Conservation (phyloP, 2,329 filamentous ascomycete species). For the Plectosphaerella plurivora region DNA sequence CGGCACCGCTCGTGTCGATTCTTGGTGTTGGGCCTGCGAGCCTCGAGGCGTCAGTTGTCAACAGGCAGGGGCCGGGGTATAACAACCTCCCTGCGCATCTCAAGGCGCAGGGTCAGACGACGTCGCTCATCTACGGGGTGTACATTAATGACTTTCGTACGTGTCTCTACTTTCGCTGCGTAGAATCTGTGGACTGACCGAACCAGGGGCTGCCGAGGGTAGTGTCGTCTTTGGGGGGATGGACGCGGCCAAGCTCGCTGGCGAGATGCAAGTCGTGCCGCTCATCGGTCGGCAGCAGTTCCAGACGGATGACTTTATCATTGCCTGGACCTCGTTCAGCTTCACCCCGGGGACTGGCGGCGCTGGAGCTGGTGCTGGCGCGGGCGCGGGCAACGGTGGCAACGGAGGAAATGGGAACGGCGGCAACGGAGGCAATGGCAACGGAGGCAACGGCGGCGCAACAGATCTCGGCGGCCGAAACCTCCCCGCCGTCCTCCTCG, state of each 20-base stretch:
- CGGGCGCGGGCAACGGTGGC: too few species aligned
- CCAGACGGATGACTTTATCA: background rate
- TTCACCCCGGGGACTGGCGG: background rate
- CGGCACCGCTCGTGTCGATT: constrained; percentile 1
- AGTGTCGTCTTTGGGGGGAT: constrained; percentile 6
- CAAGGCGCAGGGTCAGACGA: constrained; percentile 1
- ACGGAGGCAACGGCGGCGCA: background rate
- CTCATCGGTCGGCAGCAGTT: background rate
- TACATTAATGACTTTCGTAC: constrained; percentile 2
- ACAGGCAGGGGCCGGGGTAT: background rate
- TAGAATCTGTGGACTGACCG: background rate
- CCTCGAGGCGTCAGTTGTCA: background rate
- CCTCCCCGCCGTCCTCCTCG: background rate
- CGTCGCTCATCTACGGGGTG: background rate
- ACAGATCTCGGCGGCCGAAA: background rate
- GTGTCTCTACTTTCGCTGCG: background rate
- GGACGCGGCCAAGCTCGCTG: constrained; percentile 7
- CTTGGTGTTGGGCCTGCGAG: constrained; percentile 1
- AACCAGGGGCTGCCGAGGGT: constrained; percentile 1
- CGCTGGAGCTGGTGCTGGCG: background rate
- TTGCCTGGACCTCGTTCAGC: background rate
- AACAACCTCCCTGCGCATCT: constrained; percentile 2
- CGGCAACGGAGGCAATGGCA: too few species aligned
- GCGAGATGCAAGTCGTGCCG: constrained; percentile 2
- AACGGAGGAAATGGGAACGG: background rate